Base-by-base conservation (phyloP, 805 yeast genomes). In the Candida manassasensis region DNA sequence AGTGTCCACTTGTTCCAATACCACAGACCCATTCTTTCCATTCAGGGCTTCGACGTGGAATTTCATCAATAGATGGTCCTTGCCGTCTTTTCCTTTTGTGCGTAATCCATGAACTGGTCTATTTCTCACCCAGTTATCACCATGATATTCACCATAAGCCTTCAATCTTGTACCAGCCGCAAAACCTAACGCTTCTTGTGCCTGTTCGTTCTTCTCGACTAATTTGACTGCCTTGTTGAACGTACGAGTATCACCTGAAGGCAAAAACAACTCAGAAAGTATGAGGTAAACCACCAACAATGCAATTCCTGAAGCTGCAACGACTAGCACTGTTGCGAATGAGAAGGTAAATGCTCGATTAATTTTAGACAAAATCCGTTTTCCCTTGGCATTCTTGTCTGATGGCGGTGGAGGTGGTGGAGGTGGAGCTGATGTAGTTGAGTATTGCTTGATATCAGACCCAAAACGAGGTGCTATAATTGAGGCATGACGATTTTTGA, bases 201-300 rank as follows among this genome's bases (percentile, higher is more conserved):
- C 80, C 25, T 56, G 57, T 32, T 71, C 70, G 55, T 82, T 85
- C 40, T 80, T 67, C 52, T 89, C 90, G 25, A 87, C 75, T 48
- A 84, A 61, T 9, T 76, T 73, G 21, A 88, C 88, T 2, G 95
- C 94, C 47, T 86, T 75, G 61, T 89, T 88, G 67, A 89, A 89
- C 2, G 94, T 77, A 44, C 82, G 84, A 0, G 95, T 89, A 53
- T 89, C 96, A 16, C 95, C 95, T 1, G 94, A 81, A 7, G 97
- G 96, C 32, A 89, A 73, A 45, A 86, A 77, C 21, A 89, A 62
- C 54, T 89, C 96, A 8, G 81, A 69, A n/a, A 83, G 72, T 15
- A 88, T 75, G 42, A 86, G 70, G 56, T 85, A 89, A 6, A 85
- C 67, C 14, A 88, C 72, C 76, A 39, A 80, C 57, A 30, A 79